Base-by-base conservation (phyloP, 148 eudicot genomes). In the Diospyros lotus region DNA sequence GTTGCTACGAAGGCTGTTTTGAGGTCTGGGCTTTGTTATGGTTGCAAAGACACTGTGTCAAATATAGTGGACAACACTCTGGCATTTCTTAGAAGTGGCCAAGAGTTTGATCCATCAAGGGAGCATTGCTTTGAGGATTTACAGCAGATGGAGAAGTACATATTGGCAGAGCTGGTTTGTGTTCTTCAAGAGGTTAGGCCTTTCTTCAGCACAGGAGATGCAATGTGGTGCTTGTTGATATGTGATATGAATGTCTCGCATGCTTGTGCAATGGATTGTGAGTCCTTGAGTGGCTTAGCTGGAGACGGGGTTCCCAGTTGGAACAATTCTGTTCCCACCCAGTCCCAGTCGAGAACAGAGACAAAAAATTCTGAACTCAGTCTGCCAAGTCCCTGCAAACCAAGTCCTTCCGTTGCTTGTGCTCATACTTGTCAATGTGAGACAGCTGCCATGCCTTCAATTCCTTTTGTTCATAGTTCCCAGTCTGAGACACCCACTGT, bases 181-280 rank as follows among this genome's bases (percentile, higher is more conserved):
- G 89, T 88, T 74, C 82, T 95, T 59, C 88, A 89, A 71, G 94
- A 89, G 77, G 91, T 90, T 68, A 90, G 91, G 78, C 99, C 97
- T 70, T 86, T 84, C 73, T 90, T 89, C 74, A 95, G 99, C 85
- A 89, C 83, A 2, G 98, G 99, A 43, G 97, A 95, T 76, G 96
- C 99, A 61, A 86, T 95, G 99, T 95, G 99, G 99, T 88, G 89
- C 71, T 83, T 95, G 83, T 84, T 95, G 69, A 83, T 95, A 73
- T 87, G 91, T 80, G 99, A 95, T 77, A 89, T 95, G 99, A 90
- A 88, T 80, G 89, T 95, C 60, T 90, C 99, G 39, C 96, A 89
- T 83, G 99, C 96, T 41, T 95, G 97, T 85, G 91, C 93, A 58
- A 86, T 88, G 89, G 93, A 95, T 63, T 69, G 79, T 74, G 93